Base-by-base conservation (phyloP, 805 yeast genomes). In the Nakazawaea pomicola region DNA sequence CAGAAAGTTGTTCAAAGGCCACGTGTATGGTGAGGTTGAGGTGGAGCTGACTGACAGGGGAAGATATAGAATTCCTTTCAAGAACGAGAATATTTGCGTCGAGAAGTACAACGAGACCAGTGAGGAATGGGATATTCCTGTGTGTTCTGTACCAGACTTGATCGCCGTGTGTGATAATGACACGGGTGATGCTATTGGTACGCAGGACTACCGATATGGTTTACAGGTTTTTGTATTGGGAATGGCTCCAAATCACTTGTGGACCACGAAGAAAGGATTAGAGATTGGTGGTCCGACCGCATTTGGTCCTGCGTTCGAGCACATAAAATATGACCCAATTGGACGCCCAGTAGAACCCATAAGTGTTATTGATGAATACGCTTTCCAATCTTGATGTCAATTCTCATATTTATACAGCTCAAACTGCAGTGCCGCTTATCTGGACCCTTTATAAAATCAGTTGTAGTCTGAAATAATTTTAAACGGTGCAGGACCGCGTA, bases 151-250 rank as follows among this genome's bases (percentile, higher is more conserved):
- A 30, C 76, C 76, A n/a, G 75, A 70, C 48, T 47, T 70, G 39
- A 67, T 70, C 45, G 48, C 72, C 1, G 70, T 70, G 7, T 49
- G 62, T 36, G 71, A 69, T 49, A 51, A 61, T 7, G 69, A 66
- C 29, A 54, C 62, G 24, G 74, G 74, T 28, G 72, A 66, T 42
- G 73, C 73, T 11, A 63, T 68, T 9, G 74, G 74, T 7, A 68
- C 73, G 2, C 71, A 67, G n/a, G 75, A 70, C 28, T 70, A 68
- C 48, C 49, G 72, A 30, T 69, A 69, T 47, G 74, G 75, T 4
- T 43, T 70, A 37, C 40, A 63, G 29, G 74, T 69, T 12, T 65
- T 64, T 54, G 74, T 70, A 1, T 45, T 70, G 16, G 71, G 53
- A 3, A 55, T 66, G 41, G 60, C 71, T 4, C 70, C 71, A 30